Percentiles rank a stretch among this genome's conserved stretches.
Evolutionary conservation across 306 rosid genomes (phyloP).

Genomic region (Citrullus amarus): DNA sequence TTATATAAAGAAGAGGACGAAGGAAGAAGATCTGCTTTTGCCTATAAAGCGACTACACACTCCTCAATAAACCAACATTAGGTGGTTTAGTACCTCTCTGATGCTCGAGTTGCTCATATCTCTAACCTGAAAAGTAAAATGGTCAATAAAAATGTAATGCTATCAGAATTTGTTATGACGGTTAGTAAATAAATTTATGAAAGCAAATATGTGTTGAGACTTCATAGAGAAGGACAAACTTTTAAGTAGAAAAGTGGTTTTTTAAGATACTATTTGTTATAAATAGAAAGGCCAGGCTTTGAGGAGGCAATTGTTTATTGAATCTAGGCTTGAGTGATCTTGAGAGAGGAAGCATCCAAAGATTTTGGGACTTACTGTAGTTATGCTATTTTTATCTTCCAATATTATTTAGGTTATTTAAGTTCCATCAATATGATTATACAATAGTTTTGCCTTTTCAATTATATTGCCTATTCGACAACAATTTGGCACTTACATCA

Average conservation of each 20-base stretch:
- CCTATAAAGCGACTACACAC: neutral
- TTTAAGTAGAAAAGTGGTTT: neutral
- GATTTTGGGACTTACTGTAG: neutral
- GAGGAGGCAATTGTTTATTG: neutral
- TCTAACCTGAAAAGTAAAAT: constrained; percentile 38
- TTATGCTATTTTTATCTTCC: neutral
- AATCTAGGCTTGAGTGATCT: neutral
- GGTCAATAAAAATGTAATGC: constrained; percentile 5
- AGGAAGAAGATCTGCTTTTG: neutral
- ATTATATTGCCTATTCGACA: neutral
- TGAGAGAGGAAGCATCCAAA: neutral
- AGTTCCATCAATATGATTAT: neutral
- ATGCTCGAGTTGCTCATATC: constrained; percentile 24
- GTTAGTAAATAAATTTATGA: neutral
- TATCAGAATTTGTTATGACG: neutral
- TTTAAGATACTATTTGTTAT: neutral
- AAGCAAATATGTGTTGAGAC: neutral
- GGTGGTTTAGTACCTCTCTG: constrained; percentile 49
- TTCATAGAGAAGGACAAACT: neutral
- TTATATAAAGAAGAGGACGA: neutral
- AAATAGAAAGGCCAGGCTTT: neutral
- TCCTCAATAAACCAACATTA: neutral
- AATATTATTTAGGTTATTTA: neutral
- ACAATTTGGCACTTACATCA: constrained; percentile 19
- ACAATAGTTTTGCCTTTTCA: neutral